A percentile compares a stretch with the other conserved stretches of the same genome.
Conservation (phyloP, 2,329 filamentous ascomycete species). For the Ceratocystiopsis brevicomis region DNA sequence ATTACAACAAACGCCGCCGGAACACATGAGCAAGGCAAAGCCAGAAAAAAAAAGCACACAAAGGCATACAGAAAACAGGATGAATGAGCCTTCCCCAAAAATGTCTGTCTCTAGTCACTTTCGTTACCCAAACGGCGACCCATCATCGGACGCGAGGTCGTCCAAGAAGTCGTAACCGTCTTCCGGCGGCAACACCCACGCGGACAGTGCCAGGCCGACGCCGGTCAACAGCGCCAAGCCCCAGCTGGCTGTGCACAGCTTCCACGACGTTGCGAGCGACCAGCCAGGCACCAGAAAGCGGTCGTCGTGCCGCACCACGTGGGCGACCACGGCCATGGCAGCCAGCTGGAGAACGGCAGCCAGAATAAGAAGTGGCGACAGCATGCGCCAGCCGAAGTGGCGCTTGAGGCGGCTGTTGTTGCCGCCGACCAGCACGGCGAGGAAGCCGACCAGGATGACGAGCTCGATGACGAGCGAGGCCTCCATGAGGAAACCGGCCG, state of each 20-base stretch:
- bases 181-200: conserved; percentile 54
- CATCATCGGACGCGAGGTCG: no score
- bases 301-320: conserved; percentile 64
- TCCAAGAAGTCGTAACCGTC: conserved; percentile 61
- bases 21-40: no score
- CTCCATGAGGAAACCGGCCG: conserved; percentile 70
- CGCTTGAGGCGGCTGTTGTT: conserved; percentile 49
- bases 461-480: conserved; percentile 70
- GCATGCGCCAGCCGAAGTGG: conserved; percentile 64
- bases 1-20: no score
- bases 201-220: conserved; percentile 43
- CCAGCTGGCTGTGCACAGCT: conserved; percentile 43
- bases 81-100: no score
- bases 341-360: conserved; percentile 52
- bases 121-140: no score
- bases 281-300: conserved; percentile 67
- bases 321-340: conserved; percentile 69
- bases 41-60: no score
- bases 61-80: no score
- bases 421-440: conserved; percentile 70
- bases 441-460: conserved; percentile 60
- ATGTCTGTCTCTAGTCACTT: no score
- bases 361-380: conserved; percentile 44
- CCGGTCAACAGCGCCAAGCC: conserved; percentile 32
- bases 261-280: conserved; percentile 62